Evolutionary conservation across 495 filamentous ascomycete species (phyloP), one percentile per base, ranked within the genome.

Genomic region (Collariella sp.): DNA sequence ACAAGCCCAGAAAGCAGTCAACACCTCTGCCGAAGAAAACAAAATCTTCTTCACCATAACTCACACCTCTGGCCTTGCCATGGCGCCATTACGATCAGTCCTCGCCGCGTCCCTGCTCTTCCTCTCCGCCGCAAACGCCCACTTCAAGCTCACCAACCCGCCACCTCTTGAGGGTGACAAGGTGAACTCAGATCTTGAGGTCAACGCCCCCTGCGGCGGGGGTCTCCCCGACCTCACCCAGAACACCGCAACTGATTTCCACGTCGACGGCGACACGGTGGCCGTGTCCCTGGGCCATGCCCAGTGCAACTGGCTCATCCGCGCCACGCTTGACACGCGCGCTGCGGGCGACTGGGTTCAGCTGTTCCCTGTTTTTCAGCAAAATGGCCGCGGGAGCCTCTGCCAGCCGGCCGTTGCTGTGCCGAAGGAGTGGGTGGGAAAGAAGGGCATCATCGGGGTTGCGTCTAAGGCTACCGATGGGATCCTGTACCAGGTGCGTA

Each of bases 181-280:
- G 0, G 40, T 79, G 62, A 57, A 72, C 31, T 76, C 79, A 24
- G 56, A 64, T n/a, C 41, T 66, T 13, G 70, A 78, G 52, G 54
- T 20, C 50, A 60, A 55, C 3, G 59, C 54, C 0, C 78, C 76
- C 7, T 81, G 78, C 55, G 78, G 78, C 43, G 72, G 76, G 43
- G 70, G 73, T 57, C 55, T 55, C 0, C 62, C 71, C 40, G 59
- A 69, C 42, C 69, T 79, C 40, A 35, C 55, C 44, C 45, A 55
- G n/a, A 62, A 68, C 41, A 61, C 63, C 5, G 43, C 66, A 3
- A 72, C 66, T 22, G 68, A 77, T 46, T 79, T 80, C 69, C 72
- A 76, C 53, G 76, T 81, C 59, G 75, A 65, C 49, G 77, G 77
- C 49, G 71, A 76, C 50, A 53, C 62, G 49, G 59, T 79, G 18